Base-by-base conservation (phyloP, 2,329 filamentous ascomycete species). In the Eurotiales sp. region DNA sequence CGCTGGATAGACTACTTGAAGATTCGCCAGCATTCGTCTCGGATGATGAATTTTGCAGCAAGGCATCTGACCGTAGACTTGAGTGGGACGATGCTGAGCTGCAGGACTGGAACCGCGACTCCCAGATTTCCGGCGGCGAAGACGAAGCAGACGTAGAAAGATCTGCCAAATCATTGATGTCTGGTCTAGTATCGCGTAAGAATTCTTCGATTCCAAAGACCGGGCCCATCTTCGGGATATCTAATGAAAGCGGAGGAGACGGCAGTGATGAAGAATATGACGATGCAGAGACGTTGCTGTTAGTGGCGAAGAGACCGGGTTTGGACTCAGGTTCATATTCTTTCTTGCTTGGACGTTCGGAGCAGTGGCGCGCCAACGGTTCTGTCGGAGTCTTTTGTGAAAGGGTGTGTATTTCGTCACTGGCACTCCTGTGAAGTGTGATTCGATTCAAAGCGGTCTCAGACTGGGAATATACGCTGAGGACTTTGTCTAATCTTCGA, bases 171-270 rank as follows among this genome's bases (percentile, higher is more conserved):
- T 52, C n/a, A n/a, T n/a, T 32, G 34, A 36, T 22, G 14, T 30
- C 14, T 30, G 14, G 15, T 4, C 22, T 22, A 29, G 39, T 23
- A 14, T 53, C 36, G 6, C 17, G 34, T 21, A 51, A 17, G 15
- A 36, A 40, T 3, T 29, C 40, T 21, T 55, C 48, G 11, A 53
- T 29, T 14, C 23, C 47, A 25, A 50, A 63, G 50, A 3, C 29
- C 2, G 50, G 39, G 14, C 44, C 45, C n/a, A 46, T 30, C 8
- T 53, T 15, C 32, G 43, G 47, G 19, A 41, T 36, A 6, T 55
- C 53, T 15, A 42, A 32, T 1, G 42, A 59, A 8, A 59, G 30
- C 8, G 64, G 59, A 21, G 64, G 63, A 19, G 64, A 63, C 15
- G 63, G 37, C 2, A 19, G 22, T 3, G 19, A 17, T 15, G 27